Conservation (phyloP, 2,329 filamentous ascomycete genomes). For the Mycosphaerella arachidis region DNA sequence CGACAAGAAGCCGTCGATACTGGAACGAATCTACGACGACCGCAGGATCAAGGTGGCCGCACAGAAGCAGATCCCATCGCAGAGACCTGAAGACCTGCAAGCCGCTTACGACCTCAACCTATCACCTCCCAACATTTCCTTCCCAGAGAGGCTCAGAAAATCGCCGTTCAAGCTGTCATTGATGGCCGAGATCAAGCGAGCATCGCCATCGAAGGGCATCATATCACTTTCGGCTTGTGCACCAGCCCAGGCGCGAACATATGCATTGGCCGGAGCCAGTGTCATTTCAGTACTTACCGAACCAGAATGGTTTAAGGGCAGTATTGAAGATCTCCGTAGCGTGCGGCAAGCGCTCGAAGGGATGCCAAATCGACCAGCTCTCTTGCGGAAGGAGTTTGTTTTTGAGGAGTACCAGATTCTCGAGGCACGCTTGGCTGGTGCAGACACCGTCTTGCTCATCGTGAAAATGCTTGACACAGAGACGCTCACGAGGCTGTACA, state of each 20-base stretch:
- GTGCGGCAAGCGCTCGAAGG: constrained; percentile 85
- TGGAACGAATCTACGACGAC: constrained; percentile 85
- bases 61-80: constrained; percentile 82
- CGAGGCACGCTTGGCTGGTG: constrained; percentile 85
- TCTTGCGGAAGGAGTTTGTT: constrained; percentile 93
- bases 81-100: constrained; percentile 76
- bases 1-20: constrained; percentile 72
- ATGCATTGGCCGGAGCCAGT: constrained; percentile 89
- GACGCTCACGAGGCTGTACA: constrained; percentile 71
- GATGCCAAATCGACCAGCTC: constrained; percentile 86
- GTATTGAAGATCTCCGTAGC: constrained; percentile 83
- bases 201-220: constrained; percentile 91
- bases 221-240: constrained; percentile 86
- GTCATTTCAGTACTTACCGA: constrained; percentile 98
- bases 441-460: constrained; percentile 90
- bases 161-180: constrained; percentile 85
- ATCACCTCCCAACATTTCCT: constrained; percentile 76
- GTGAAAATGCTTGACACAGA: constrained; percentile 91
- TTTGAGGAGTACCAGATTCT: constrained; percentile 98
- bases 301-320: constrained; percentile 98
- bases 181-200: constrained; percentile 96
- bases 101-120: constrained; percentile 80
- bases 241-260: constrained; percentile 82
- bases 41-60: constrained; percentile 69
- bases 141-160: constrained; percentile 71